Evolutionary conservation across 2,329 filamentous ascomycete species (phyloP).

Genomic region (Fusarium virguliforme): DNA sequence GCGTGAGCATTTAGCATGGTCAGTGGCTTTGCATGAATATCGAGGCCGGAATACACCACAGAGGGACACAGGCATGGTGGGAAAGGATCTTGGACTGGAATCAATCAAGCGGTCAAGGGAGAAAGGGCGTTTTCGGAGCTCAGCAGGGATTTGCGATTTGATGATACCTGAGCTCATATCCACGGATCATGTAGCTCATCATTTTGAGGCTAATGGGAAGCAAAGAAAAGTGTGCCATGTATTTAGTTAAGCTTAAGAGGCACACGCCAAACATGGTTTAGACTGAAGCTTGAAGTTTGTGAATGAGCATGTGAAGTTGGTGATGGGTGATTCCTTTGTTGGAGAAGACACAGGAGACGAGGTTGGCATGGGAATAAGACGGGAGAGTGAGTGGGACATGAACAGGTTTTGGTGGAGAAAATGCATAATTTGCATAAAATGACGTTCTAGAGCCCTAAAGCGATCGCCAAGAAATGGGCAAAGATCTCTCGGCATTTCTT

Average conservation of each 20-base stretch:
- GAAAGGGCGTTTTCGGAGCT: conserved; percentile 46
- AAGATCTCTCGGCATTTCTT: conserved; percentile 48
- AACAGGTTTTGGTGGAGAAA: conserved; percentile 25
- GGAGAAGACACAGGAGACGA: conserved; percentile 9
- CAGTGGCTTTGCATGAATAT: conserved; percentile 15
- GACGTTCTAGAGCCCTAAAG: conserved; percentile 6
- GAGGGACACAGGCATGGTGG: background rate
- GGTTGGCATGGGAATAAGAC: conserved; percentile 28
- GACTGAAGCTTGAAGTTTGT: conserved; percentile 1
- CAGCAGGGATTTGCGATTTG: conserved; percentile 37
- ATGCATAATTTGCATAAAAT: conserved; percentile 37
- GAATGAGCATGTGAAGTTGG: background rate
- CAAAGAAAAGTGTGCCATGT: conserved; percentile 7
- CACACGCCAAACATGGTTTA: conserved; percentile 16
- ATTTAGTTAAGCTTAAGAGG: conserved; percentile 18
- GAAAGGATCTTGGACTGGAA: conserved; percentile 19
- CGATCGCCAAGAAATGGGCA: conserved; percentile 42
- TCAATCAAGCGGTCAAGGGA: conserved; percentile 22
- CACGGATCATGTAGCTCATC: conserved; percentile 42
- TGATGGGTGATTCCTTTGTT: background rate
- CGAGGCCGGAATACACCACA: background rate
- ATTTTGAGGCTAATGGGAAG: conserved; percentile 28
- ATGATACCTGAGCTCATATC: conserved; percentile 51
- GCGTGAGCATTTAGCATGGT: conserved; percentile 28
- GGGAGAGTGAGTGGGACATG: conserved; percentile 16